Percentiles rank a stretch among this genome's conserved stretches.
Conservation (phyloP, 2,329 filamentous ascomycete genomes). For the Neoascochyta sp. region DNA sequence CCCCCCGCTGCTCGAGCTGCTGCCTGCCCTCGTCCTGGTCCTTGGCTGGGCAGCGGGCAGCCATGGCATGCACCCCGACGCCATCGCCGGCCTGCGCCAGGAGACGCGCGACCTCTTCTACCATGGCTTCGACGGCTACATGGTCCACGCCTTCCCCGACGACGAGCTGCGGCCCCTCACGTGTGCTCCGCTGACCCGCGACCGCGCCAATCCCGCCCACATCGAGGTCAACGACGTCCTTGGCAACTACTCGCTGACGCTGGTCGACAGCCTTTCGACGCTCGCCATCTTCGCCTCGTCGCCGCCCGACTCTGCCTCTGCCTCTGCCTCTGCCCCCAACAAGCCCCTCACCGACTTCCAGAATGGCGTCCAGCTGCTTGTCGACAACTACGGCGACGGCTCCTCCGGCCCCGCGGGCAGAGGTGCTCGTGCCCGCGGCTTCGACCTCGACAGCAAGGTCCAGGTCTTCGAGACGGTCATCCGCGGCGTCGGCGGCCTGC, state of each 20-base stretch:
- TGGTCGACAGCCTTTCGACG: constrained; percentile 93
- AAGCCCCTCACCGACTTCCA: constrained; percentile 62
- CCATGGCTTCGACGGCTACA: constrained; percentile 95
- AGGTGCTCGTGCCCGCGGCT: constrained; percentile 72
- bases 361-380: constrained; percentile 69
- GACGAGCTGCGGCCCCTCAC: constrained; percentile 88
- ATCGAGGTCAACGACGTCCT: constrained; percentile 91
- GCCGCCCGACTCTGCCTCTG: too few species aligned
- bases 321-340: constrained; percentile 53
- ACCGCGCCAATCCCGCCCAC: constrained; percentile 72
- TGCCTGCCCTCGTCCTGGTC: too few species aligned
- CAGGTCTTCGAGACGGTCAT: constrained; percentile 99
- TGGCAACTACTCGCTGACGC: constrained; percentile 92
- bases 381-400: constrained; percentile 84
- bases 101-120: constrained; percentile 75
- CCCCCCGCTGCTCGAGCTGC: too few species aligned
- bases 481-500: constrained; percentile 79
- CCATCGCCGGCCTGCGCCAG: constrained; percentile 21
- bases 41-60: not conserved
- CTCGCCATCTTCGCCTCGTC: constrained; percentile 86
- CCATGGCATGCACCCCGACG: constrained; percentile 1
- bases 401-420: constrained; percentile 62
- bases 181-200: constrained; percentile 79
- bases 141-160: constrained; percentile 89
- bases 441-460: constrained; percentile 95